A percentile compares a stretch with the other conserved stretches of the same genome.
These are phyloP conservation scores for Aspergillus funiculosus DNA, from an alignment of 495 filamentous ascomycete species.

Conservation along the genomic window DNA sequence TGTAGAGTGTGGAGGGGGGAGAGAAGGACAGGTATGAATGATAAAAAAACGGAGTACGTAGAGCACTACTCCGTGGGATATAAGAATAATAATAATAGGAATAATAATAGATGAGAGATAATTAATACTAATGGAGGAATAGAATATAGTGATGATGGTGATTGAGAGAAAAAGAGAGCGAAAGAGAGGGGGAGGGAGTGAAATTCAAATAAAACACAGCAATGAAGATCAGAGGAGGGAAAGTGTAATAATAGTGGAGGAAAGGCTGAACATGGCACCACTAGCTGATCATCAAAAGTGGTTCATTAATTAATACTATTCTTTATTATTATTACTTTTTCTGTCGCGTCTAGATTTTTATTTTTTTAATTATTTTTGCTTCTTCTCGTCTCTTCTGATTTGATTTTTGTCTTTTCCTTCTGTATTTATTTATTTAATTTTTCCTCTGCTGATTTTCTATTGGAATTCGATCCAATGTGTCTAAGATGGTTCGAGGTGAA, in stretches of 20 bases:
- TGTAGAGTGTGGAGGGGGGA: neutral
- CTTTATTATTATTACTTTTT: neutral
- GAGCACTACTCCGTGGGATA: too few relatives aligned
- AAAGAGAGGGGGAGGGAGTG: slow-evolving; percentile 3
- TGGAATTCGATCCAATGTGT: neutral
- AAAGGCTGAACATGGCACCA: slow-evolving; percentile 26
- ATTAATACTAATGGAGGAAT: slow-evolving; percentile 5
- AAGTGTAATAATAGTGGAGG: slow-evolving; percentile 17
- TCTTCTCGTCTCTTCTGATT: slow-evolving; percentile 3
- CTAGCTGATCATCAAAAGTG: slow-evolving; percentile 16
- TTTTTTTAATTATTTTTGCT: slow-evolving; percentile 5
- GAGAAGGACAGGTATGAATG: slow-evolving; percentile 3
- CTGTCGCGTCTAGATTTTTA: neutral
- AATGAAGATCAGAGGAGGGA: slow-evolving; percentile 15
- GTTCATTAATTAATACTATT: slow-evolving; percentile 6
- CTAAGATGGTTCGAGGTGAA: slow-evolving; percentile 2
- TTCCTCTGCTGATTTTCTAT: neutral
- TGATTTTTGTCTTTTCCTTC: slow-evolving; percentile 1
- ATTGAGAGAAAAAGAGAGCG: neutral
- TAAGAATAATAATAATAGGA: slow-evolving; percentile 2
- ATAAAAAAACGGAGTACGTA: slow-evolving; percentile 9
- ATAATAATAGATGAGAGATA: slow-evolving; percentile 9
- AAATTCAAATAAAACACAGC: slow-evolving; percentile 7
- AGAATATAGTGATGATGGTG: neutral
- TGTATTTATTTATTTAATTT: slow-evolving; percentile 4